Conservation (phyloP, 768 basidiomycete species). For the Mycena vitilis region DNA sequence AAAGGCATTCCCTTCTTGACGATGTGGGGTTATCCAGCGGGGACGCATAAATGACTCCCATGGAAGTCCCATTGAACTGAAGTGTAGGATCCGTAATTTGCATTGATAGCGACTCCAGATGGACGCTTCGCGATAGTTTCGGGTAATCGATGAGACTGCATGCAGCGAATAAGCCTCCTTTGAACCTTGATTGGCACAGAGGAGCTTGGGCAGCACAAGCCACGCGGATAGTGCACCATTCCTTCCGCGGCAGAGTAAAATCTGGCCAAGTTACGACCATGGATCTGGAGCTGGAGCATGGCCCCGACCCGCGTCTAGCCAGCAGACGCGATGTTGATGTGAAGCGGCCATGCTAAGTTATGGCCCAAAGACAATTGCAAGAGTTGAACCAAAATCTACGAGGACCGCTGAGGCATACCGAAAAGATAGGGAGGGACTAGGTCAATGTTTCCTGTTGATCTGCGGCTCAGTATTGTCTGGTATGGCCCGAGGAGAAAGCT, state of each 20-base stretch:
- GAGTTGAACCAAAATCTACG: not conserved
- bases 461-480: not conserved
- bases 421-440: not conserved
- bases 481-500: not conserved
- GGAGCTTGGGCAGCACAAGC: slow-evolving; percentile 1
- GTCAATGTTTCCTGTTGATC: not conserved
- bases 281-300: not conserved
- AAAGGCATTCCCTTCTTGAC: no score
- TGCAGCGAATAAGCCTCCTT: slow-evolving; percentile 10
- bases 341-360: not conserved
- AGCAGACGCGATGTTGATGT: not conserved
- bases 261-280: no score
- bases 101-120: not conserved
- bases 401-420: not conserved
- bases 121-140: not conserved
- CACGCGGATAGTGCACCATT: not conserved
- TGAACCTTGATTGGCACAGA: slow-evolving; percentile 3
- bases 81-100: not conserved
- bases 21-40: not conserved
- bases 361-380: not conserved
- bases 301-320: not conserved
- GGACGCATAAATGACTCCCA: no score
- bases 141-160: slow-evolving; percentile 3
- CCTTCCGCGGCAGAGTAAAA: not conserved
- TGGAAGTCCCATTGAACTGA: not conserved